Conservation (phyloP, 2,329 filamentous ascomycete genomes). For the Paecilomyces niveus region DNA sequence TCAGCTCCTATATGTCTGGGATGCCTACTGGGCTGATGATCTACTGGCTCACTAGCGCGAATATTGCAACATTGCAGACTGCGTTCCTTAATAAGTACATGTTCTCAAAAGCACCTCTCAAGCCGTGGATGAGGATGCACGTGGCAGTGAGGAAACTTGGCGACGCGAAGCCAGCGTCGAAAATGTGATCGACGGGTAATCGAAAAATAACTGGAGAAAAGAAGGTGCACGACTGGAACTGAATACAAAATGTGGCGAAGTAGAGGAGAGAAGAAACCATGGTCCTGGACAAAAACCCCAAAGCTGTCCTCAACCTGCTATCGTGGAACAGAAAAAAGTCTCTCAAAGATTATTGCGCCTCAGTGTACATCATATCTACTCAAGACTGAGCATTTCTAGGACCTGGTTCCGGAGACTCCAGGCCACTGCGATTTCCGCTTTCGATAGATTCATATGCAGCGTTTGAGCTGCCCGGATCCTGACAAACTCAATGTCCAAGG, state of each 20-base stretch:
- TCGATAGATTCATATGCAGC: slow-evolving; percentile 6
- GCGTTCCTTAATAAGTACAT: slow-evolving; percentile 33
- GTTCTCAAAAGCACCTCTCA: slow-evolving; percentile 24
- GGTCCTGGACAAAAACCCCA: neutral
- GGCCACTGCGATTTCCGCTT: slow-evolving; percentile 2
- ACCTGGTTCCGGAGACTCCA: neutral
- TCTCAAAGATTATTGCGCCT: neutral
- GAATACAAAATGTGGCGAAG: neutral
- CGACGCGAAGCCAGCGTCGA: slow-evolving; percentile 5
- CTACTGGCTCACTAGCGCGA: slow-evolving; percentile 44
- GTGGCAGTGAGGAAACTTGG: slow-evolving; percentile 7
- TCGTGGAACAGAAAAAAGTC: neutral
- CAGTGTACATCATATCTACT: neutral
- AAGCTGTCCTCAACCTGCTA: neutral
- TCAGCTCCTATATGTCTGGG: slow-evolving; percentile 20
- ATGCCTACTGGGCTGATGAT: slow-evolving; percentile 41
- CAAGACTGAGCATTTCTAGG: neutral
- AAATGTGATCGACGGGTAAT: neutral
- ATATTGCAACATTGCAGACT: slow-evolving; percentile 35
- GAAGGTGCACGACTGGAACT: neutral
- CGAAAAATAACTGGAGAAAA: neutral
- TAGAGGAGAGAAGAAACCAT: neutral
- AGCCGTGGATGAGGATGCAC: slow-evolving; percentile 28
- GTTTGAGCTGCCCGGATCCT: slow-evolving; percentile 10
- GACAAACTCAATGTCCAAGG: slow-evolving; percentile 7